Evolutionary conservation across 768 basidiomycete genomes (phyloP), one percentile per base, ranked within the genome.

Genomic region (Lactifluus pinguis): DNA sequence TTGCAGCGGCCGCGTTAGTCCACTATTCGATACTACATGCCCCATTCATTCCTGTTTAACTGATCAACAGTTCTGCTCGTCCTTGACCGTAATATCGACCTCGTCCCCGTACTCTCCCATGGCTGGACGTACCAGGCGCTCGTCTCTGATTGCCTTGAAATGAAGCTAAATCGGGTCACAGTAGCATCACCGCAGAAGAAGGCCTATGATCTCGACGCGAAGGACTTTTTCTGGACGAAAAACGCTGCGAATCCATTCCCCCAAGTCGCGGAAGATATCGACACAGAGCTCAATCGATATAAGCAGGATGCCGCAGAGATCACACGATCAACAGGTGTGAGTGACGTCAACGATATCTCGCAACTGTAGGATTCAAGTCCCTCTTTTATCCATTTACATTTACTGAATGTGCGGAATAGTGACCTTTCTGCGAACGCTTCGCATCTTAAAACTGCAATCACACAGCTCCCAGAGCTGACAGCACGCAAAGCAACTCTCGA

Each of bases 121-220:
- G 95, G 95, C 3, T 99, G 97, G 97, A 98, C 97, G 42, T 99
- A 99, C 68, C 97, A 99, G 74, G 93, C 97, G 0, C 83, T 99
- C 32, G 89, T 98, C 1, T 97, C 95, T 29, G 97, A 99, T 70
- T 98, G 97, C 66, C 83, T 99, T 39, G 89, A 95, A 60, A 95
- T 99, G 79, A 95, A 91, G 72, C 81, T 99, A 17, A 98, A 98
- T 72, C 85, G 95, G 7, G 93, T 99, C 6, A 84, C 91, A 1
- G 86, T 99, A 36, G 79, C 84, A 1, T 80, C 81, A 54, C 80
- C 87, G 56, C 80, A 81, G 64, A 83, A 87, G 74, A 87, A 92
- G 75, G 86, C 91, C 0, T 98, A 98, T 67, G 97, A 99, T 73
- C 84, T 99, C 38, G 97, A 98, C 73, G 86, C 92, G 21, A 98